Conservation (phyloP, 2,329 filamentous ascomycete genomes). For the Claviceps cyperi region DNA sequence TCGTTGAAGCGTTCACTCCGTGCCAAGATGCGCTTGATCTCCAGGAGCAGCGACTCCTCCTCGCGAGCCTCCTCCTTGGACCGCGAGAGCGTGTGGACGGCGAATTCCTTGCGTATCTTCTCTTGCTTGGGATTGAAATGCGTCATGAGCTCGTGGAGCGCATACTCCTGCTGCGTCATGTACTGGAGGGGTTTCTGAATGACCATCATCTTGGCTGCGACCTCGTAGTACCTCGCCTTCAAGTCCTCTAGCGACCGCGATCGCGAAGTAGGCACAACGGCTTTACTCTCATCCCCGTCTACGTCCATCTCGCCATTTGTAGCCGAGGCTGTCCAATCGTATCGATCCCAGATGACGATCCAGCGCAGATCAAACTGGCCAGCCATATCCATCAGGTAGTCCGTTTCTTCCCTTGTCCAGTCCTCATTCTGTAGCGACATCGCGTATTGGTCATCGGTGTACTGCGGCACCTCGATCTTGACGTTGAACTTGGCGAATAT, state of each 20-base stretch:
- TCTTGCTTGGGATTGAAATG: constrained; percentile 78
- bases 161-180: constrained; percentile 80
- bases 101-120: constrained; percentile 68
- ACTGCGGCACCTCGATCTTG: constrained; percentile 60
- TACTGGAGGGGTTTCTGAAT: constrained; percentile 65
- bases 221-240: constrained; percentile 79
- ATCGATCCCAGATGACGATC: constrained; percentile 84
- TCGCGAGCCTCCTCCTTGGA: constrained; percentile 81
- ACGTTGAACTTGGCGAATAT: constrained; percentile 81
- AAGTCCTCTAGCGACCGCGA: constrained; percentile 72
- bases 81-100: constrained; percentile 61
- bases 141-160: constrained; percentile 68
- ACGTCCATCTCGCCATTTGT: constrained; percentile 30
- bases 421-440: constrained; percentile 56
- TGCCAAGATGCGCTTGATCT: constrained; percentile 82
- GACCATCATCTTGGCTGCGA: constrained; percentile 71
- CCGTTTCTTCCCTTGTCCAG: constrained; percentile 88
- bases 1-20: constrained; percentile 76
- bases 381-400: constrained; percentile 68
- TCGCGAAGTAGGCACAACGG: constrained; percentile 37
- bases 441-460: constrained; percentile 78
- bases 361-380: constrained; percentile 76
- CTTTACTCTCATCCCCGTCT: constrained; percentile 33
- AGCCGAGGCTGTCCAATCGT: constrained; percentile 50
- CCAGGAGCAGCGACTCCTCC: constrained; percentile 76